These are phyloP conservation scores for Trifolium subterraneum DNA, from an alignment of 306 rosid species.

Conservation along the genomic window DNA sequence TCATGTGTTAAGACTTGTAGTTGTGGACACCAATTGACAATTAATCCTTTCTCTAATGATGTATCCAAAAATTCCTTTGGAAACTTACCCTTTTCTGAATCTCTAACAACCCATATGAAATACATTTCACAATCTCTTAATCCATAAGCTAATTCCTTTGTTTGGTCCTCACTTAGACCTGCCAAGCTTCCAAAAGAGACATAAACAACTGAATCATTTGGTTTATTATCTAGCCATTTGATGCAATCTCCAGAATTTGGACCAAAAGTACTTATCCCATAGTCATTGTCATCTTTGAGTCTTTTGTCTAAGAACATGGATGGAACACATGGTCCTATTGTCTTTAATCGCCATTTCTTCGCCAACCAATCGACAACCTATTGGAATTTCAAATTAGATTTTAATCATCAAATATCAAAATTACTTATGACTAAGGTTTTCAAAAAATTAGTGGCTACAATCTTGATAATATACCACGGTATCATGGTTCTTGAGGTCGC, in stretches of 20 bases:
- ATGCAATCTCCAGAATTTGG: slow-evolving; percentile 3
- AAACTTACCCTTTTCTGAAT: background rate
- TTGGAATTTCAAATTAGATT: background rate
- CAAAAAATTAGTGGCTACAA: background rate
- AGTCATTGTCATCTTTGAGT: slow-evolving; percentile 13
- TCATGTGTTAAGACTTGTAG: slow-evolving; percentile 2
- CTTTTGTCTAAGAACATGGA: slow-evolving; percentile 11
- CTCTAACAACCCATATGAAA: slow-evolving; percentile 19
- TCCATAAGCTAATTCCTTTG: background rate
- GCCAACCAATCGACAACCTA: slow-evolving; percentile 25
- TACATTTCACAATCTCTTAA: background rate
- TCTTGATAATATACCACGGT: background rate
- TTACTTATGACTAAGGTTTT: background rate
- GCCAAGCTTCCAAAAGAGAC: slow-evolving; percentile 14
- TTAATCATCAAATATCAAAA: background rate
- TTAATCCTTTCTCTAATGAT: background rate
- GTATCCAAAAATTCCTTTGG: background rate
- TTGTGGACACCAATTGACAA: background rate
- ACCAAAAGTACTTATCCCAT: slow-evolving; percentile 1
- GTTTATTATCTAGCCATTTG: slow-evolving; percentile 9
- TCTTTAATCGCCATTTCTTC: slow-evolving; percentile 12
- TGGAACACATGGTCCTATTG: slow-evolving; percentile 29
- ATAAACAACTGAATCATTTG: slow-evolving; percentile 11
- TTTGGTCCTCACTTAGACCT: slow-evolving; percentile 24
- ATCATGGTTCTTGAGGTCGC: background rate